These are phyloP conservation scores for Binderoboletus segoi DNA, from an alignment of 1,284 basidiomycete species.

Conservation along the genomic window DNA sequence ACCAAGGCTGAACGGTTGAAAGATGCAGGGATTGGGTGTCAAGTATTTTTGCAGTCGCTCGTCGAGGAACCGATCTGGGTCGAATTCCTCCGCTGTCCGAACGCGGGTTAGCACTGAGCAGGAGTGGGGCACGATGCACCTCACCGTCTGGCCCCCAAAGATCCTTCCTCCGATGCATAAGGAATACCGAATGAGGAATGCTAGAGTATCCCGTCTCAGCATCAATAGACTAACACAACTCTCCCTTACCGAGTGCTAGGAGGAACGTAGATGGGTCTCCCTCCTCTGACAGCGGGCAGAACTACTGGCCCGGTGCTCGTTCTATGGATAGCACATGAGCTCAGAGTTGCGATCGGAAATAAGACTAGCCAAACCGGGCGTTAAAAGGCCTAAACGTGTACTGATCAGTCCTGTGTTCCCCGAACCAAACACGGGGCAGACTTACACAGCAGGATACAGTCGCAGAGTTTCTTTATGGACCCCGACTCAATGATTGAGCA, in stretches of 20 bases:
- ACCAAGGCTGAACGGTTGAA: conserved; percentile 44
- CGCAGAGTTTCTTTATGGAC: conserved; percentile 53
- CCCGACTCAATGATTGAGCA: neutral
- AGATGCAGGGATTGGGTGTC: conserved; percentile 41
- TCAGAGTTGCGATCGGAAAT: neutral
- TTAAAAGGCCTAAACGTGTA: conserved; percentile 37
- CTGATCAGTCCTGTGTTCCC: conserved; percentile 6
- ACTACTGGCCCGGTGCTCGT: conserved; percentile 42
- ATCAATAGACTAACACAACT: conserved; percentile 21
- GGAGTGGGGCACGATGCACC: neutral
- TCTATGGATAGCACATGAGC: conserved; percentile 31
- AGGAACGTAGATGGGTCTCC: conserved; percentile 33
- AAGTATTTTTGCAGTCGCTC: conserved; percentile 34
- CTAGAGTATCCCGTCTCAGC: conserved; percentile 19
- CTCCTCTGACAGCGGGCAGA: conserved; percentile 41
- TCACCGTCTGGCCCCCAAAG: conserved; percentile 45
- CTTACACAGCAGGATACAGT: conserved; percentile 64
- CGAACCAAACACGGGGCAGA: no score
- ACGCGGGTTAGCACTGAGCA: neutral
- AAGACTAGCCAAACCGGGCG: conserved; percentile 21
- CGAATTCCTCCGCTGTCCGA: conserved; percentile 37
- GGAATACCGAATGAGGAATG: conserved; percentile 35
- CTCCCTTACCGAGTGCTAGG: conserved; percentile 44
- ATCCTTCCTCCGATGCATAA: conserved; percentile 39
- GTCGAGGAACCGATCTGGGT: conserved; percentile 44